These are phyloP conservation scores for Termitomyces sp. DNA, from an alignment of 768 basidiomycete genomes.

Conservation along the genomic window DNA sequence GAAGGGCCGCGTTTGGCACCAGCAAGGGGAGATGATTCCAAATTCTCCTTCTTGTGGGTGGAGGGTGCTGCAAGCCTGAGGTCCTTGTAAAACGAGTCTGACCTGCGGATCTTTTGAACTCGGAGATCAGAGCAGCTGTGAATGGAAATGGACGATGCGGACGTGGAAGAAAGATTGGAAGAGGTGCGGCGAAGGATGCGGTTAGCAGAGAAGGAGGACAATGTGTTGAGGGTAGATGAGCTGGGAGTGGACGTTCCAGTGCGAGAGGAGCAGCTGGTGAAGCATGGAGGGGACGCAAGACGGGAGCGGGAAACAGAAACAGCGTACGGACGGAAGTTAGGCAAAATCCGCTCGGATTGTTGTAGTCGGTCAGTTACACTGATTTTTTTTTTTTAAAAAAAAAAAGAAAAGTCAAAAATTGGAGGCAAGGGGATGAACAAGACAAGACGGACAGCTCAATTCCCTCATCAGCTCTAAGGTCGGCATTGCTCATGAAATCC, in stretches of 20 bases:
- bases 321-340: constrained; percentile 56
- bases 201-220: constrained; percentile 31
- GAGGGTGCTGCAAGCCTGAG: constrained; percentile 12
- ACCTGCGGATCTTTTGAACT: constrained; percentile 44
- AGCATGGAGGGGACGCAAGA: constrained; percentile 35
- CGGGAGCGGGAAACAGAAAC: constrained; percentile 32
- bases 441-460: constrained; percentile 52
- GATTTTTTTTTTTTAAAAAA: too few relatives aligned
- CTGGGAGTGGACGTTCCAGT: constrained; percentile 57
- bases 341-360: constrained; percentile 33
- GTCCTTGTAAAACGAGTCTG: constrained; percentile 43
- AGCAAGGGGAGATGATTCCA: constrained; percentile 14
- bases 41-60: constrained; percentile 12
- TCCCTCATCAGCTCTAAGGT: constrained; percentile 44
- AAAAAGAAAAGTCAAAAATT: not conserved
- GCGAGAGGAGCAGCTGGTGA: constrained; percentile 29
- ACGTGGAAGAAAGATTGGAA: constrained; percentile 37
- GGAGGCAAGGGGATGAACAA: constrained; percentile 5
- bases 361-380: constrained; percentile 68
- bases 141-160: constrained; percentile 36
- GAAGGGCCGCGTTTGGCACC: constrained; percentile 55
- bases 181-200: constrained; percentile 37
- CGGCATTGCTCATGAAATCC: constrained; percentile 69
- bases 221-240: constrained; percentile 55
- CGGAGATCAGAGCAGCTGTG: constrained; percentile 39